A percentile compares a stretch with the other conserved stretches of the same genome.
Evolutionary conservation across 1,284 basidiomycete genomes (phyloP).

Genomic region (Malassezia slooffiae): DNA sequence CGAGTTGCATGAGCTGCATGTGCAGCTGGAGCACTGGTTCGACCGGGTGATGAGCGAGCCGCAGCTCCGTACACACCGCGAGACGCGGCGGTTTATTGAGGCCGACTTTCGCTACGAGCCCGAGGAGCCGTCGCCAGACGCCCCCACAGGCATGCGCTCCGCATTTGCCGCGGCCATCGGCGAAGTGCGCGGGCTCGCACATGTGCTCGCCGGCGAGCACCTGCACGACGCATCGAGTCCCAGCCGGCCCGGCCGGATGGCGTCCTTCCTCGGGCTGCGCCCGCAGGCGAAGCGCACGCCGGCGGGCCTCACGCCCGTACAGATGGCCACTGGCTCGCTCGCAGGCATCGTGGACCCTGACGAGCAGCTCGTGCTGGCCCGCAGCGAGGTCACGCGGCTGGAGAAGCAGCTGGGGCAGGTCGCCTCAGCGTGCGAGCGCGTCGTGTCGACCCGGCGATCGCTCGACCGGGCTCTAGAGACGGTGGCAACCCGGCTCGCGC

Average conservation of each 20-base stretch:
- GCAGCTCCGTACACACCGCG: slow-evolving; percentile 23
- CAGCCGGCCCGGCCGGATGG: too few relatives aligned
- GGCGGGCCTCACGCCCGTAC: slow-evolving; percentile 2
- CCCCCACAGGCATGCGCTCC: too few relatives aligned
- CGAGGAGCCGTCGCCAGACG: slow-evolving; percentile 15
- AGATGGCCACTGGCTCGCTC: slow-evolving; percentile 1
- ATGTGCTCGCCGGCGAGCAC: too few relatives aligned
- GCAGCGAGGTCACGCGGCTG: slow-evolving; percentile 9
- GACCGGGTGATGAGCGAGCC: slow-evolving; percentile 24
- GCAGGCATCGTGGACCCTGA: slow-evolving; percentile 6
- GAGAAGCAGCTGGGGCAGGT: slow-evolving; percentile 10
- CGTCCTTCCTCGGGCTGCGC: not conserved
- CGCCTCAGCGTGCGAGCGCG: slow-evolving; percentile 1
- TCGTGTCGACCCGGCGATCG: not conserved
- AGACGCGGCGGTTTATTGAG: slow-evolving; percentile 36
- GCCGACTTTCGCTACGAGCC: slow-evolving; percentile 39
- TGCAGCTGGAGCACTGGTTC: slow-evolving; percentile 32
- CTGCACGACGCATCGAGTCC: too few relatives aligned
- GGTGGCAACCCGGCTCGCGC: slow-evolving; percentile 6
- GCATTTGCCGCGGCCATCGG: too few relatives aligned
- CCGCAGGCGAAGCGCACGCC: slow-evolving; percentile 1
- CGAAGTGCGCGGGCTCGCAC: too few relatives aligned
- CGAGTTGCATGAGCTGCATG: slow-evolving; percentile 23
- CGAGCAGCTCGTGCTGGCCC: slow-evolving; percentile 1
- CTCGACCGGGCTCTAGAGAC: slow-evolving; percentile 9